Conservation (phyloP, 805 yeast species). For the Deakozyma indianensis region DNA sequence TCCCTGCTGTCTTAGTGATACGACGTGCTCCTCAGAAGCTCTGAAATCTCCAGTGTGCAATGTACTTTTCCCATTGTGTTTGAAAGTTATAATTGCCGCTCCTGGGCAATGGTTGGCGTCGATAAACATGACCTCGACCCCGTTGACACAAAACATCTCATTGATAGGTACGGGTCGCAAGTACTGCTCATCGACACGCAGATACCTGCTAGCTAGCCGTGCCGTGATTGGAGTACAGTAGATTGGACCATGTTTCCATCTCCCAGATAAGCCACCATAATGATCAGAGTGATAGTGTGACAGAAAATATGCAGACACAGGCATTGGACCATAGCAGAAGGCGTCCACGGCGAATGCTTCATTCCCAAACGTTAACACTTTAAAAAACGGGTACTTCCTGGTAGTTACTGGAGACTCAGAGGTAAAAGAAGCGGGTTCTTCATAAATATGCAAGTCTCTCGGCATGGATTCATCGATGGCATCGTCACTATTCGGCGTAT, state of each 20-base stretch:
- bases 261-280: conserved; percentile 69
- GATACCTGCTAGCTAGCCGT: conserved; percentile 35
- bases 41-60: conserved; percentile 94
- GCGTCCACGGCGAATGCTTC: conserved; percentile 24
- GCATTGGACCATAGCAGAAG: conserved; percentile 22
- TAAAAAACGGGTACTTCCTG: conserved; percentile 18
- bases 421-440: background rate
- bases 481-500: no score
- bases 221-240: conserved; percentile 65
- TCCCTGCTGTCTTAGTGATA: conserved; percentile 5
- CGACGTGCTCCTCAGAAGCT: conserved; percentile 40
- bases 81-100: conserved; percentile 66
- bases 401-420: background rate
- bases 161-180: conserved; percentile 31
- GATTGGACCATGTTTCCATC: conserved; percentile 61
- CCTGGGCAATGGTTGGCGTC: conserved; percentile 98
- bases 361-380: conserved; percentile 16
- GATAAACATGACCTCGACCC: conserved; percentile 40
- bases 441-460: background rate
- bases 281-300: conserved; percentile 89
- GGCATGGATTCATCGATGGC: background rate
- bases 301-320: conserved; percentile 18
- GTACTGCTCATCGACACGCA: conserved; percentile 35
- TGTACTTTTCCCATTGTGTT: conserved; percentile 18
- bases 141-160: conserved; percentile 26